Evolutionary conservation across 2,329 filamentous ascomycete species (phyloP).

Genomic region (Aspergillus piperis): DNA sequence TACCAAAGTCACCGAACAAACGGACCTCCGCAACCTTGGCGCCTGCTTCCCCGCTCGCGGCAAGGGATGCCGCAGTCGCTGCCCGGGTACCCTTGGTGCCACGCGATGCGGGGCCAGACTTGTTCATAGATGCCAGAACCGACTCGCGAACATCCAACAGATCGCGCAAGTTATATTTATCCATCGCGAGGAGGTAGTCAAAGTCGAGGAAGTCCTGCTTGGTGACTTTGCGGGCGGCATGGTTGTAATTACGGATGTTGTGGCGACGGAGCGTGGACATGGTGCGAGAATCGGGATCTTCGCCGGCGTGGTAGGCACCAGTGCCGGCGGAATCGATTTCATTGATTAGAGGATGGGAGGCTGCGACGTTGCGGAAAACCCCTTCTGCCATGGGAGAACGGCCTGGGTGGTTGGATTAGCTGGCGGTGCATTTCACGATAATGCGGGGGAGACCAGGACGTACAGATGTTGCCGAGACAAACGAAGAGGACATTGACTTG

Average conservation of each 20-base stretch:
- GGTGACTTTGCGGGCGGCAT: constrained; percentile 73
- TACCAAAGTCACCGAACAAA: constrained; percentile 83
- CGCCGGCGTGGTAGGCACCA: constrained; percentile 78
- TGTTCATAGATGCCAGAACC: constrained; percentile 53
- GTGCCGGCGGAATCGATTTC: constrained; percentile 88
- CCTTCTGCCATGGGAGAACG: constrained; percentile 94
- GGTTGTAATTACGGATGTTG: constrained; percentile 74
- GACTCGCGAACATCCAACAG: constrained; percentile 61
- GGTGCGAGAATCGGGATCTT: constrained; percentile 77
- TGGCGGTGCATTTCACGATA: background rate
- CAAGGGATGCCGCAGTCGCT: constrained; percentile 38
- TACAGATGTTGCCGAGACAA: constrained; percentile 94
- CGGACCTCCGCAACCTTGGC: constrained; percentile 59
- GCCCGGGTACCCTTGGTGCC: constrained; percentile 37
- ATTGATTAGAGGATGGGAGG: constrained; percentile 60
- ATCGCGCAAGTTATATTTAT: constrained; percentile 75
- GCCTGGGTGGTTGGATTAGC: constrained; percentile 40
- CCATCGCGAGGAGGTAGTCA: constrained; percentile 96
- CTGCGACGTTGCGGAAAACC: constrained; percentile 74
- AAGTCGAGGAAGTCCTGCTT: constrained; percentile 77
- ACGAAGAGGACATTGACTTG: constrained; percentile 81
- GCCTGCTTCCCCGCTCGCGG: constrained; percentile 32
- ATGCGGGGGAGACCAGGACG: constrained; percentile 17
- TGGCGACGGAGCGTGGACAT: constrained; percentile 74
- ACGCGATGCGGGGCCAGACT: constrained; percentile 20